Percentiles rank a stretch among this genome's conserved stretches.
phyloP scores from a whole-genome alignment of 306 rosid genomes.

The Cicer chorassanicum region DNA sequence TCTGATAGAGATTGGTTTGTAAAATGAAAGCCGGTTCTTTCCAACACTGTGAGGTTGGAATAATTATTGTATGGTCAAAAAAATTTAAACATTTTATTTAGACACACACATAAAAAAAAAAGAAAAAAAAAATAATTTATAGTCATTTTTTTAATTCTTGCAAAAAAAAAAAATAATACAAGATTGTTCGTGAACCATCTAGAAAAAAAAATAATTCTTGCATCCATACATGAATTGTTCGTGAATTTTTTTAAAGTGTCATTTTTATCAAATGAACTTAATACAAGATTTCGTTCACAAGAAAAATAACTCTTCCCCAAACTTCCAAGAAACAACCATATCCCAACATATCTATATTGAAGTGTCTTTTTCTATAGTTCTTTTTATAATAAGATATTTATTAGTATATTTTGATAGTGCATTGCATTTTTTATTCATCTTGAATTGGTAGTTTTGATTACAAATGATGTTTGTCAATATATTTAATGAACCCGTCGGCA shows the following conservation, averaged over 20 bases:
- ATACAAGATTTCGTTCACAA: slow-evolving; percentile 2
- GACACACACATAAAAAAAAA: too few relatives aligned
- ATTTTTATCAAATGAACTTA: slow-evolving; percentile 42
- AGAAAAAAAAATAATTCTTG: too few relatives aligned
- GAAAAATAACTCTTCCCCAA: slow-evolving; percentile 41
- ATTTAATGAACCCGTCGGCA: slow-evolving; percentile 33
- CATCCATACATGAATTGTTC: too few relatives aligned
- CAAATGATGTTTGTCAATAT: slow-evolving; percentile 1
- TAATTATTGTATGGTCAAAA: too few relatives aligned
- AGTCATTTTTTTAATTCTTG: too few relatives aligned
- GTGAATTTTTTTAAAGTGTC: slow-evolving; percentile 30
- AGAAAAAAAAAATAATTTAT: too few relatives aligned
- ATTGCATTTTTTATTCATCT: not conserved
- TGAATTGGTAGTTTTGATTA: slow-evolving; percentile 2
- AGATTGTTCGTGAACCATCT: too few relatives aligned
- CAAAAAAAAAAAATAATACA: too few relatives aligned
- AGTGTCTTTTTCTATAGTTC: not conserved
- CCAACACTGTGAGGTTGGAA: too few relatives aligned
- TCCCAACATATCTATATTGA: slow-evolving; percentile 3
- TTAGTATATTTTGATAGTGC: not conserved
- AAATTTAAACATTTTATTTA: too few relatives aligned
- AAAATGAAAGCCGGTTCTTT: too few relatives aligned
- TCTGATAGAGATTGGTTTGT: too few relatives aligned
- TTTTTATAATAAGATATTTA: slow-evolving; percentile 24
- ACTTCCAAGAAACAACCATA: slow-evolving; percentile 45